Conservation (phyloP, 2,329 filamentous ascomycete genomes). For the Elsinoe necatrix region DNA sequence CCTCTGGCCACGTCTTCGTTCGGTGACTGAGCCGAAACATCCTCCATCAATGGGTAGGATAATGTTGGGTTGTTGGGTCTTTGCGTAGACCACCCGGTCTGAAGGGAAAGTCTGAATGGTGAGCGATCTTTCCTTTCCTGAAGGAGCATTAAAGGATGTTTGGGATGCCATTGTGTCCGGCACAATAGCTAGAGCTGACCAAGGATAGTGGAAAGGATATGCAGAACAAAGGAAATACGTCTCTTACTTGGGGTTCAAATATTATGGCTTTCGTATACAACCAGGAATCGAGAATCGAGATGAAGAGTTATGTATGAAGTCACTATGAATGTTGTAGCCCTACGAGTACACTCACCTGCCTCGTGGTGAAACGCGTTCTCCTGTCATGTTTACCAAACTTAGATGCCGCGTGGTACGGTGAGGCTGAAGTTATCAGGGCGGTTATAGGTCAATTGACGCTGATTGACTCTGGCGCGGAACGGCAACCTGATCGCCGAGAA, state of each 20-base stretch:
- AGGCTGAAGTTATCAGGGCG: slow-evolving; percentile 7
- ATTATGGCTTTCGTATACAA: slow-evolving; percentile 20
- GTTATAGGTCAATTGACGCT: not conserved
- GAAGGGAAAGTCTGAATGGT: slow-evolving; percentile 7
- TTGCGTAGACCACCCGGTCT: slow-evolving; percentile 2
- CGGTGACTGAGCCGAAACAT: slow-evolving; percentile 3
- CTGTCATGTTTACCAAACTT: slow-evolving; percentile 7
- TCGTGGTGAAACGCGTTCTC: slow-evolving; percentile 13
- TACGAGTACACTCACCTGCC: slow-evolving; percentile 5
- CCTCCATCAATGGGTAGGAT: slow-evolving; percentile 11
- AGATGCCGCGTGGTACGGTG: not conserved
- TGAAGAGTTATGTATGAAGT: slow-evolving; percentile 12
- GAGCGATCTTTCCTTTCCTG: slow-evolving; percentile 4
- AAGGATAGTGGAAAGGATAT: slow-evolving; percentile 1
- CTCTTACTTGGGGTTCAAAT: slow-evolving; percentile 15
- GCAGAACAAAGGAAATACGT: slow-evolving; percentile 12
- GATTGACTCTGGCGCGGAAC: not conserved
- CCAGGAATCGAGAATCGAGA: slow-evolving; percentile 18
- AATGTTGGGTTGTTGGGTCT: slow-evolving; percentile 11
- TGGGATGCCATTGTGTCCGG: slow-evolving; percentile 2
- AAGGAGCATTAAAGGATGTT: slow-evolving; percentile 10
- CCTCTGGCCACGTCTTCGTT: slow-evolving; percentile 7
- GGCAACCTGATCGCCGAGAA: slow-evolving; percentile 3
- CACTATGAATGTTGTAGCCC: slow-evolving; percentile 6
- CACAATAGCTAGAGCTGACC: not conserved